phyloP scores from a whole-genome alignment of 169 alveolate species.

The Cystoisospora suis region DNA sequence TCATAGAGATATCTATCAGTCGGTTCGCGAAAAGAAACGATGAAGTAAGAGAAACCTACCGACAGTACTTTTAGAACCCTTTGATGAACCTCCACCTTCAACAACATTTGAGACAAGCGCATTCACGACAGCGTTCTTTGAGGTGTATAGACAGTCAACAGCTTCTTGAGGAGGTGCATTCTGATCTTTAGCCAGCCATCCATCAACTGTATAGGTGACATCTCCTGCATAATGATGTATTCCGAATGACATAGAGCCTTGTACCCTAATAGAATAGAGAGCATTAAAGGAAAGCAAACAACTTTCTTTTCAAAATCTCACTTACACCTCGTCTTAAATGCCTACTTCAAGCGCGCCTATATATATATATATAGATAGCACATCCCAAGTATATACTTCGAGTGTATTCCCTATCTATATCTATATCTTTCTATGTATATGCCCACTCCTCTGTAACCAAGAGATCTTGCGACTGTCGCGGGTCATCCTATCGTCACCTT shows the following conservation, averaged over 20 bases:
- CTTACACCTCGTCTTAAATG: too few species aligned
- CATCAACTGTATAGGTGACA: slow-evolving; percentile 33
- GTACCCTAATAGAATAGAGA: neutral
- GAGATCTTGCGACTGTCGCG: too few species aligned
- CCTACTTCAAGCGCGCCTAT: too few species aligned
- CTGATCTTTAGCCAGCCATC: slow-evolving; percentile 51
- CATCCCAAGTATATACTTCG: too few species aligned
- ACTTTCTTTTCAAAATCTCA: too few species aligned
- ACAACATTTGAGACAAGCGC: neutral
- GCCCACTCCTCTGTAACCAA: too few species aligned
- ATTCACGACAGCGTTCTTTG: neutral
- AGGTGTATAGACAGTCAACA: neutral
- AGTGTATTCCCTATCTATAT: too few species aligned
- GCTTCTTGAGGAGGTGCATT: slow-evolving; percentile 36
- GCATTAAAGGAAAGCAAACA: neutral
- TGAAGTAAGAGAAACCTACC: neutral
- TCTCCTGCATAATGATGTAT: slow-evolving; percentile 42
- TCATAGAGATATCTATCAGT: neutral
- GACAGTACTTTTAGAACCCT: slow-evolving; percentile 33
- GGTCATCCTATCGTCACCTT: too few species aligned
- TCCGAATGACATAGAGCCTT: slow-evolving; percentile 35
- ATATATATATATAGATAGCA: too few species aligned
- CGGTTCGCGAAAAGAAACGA: neutral
- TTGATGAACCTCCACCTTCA: neutral
- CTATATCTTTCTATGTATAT: too few species aligned